Evolutionary conservation across 371 early-diverging fungal genomes (phyloP), one percentile per base, ranked within the genome.

Genomic region (Cladochytrium tenue): DNA sequence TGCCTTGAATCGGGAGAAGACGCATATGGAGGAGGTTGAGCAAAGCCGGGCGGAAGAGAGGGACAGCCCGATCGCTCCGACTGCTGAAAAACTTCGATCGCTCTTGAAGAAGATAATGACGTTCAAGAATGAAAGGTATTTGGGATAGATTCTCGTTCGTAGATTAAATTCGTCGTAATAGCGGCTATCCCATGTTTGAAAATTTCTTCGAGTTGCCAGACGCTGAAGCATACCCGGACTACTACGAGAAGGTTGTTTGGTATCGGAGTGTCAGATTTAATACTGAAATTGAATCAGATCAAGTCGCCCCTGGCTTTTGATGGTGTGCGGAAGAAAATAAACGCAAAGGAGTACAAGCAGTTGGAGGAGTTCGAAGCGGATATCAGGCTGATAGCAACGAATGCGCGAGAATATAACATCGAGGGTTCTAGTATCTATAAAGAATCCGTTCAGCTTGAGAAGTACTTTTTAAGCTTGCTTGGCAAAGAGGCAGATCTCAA

Each of bases 211-310:
- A 90, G 51, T 81, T 92, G 13, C 95, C 95, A 2, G 89, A 89
- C 10, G 80, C 80, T 66, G 79, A 82, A 1, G 84, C 88, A 28
- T 94, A 95, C 67, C 95, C 96, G 1, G 95, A 95, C 62, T 96
- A 96, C 73, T 95, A 94, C 76, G 81, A 89, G 17, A 58, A 31
- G 56, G 72, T 75, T 25, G 74, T 75, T 58, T 23, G 32, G 15
- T 57, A 56, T 25, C 10, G 26, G 5, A 53, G 70, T 76, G n/a
- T n/a, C n/a, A n/a, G n/a, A n/a, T n/a, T n/a, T n/a, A n/a, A n/a
- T n/a, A n/a, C n/a, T n/a, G n/a, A n/a, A n/a, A n/a, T n/a, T n/a
- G 60, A 17, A 33, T 35, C 76, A 93, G 56, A 94, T 95, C 64
- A 87, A 89, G 57, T 75, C 86, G 1, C 96, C 96, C 7, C 93